phyloP scores from a whole-genome alignment of 1,284 basidiomycete genomes.

The Ganoderma multipileum region DNA sequence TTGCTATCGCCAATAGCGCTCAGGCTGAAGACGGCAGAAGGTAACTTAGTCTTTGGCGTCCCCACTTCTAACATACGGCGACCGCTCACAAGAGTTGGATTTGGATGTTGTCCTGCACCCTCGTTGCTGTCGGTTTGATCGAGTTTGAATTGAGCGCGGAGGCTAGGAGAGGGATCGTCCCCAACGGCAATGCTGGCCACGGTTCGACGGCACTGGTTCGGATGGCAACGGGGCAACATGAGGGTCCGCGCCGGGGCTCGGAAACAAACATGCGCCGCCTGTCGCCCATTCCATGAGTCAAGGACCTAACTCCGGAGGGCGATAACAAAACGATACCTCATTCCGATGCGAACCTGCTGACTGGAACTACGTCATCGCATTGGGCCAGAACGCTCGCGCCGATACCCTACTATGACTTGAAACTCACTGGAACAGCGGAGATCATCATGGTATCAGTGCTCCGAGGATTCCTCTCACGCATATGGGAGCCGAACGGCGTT shows the following conservation, averaged over 20 bases:
- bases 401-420: not conserved
- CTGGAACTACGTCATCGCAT: not conserved
- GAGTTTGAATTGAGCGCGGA: too few relatives aligned
- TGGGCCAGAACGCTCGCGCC: not conserved
- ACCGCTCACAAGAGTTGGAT: not conserved
- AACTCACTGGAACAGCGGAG: not conserved
- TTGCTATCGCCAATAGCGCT: not conserved
- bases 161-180: too few relatives aligned
- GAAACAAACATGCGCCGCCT: not conserved
- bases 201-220: too few relatives aligned
- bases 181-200: too few relatives aligned
- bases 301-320: too few relatives aligned
- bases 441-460: too few relatives aligned
- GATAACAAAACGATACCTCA: too few relatives aligned
- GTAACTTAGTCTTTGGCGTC: too few relatives aligned
- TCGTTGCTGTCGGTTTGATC: too few relatives aligned
- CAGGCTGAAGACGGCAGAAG: not conserved
- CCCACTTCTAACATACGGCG: too few relatives aligned
- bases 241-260: not conserved
- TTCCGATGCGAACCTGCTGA: not conserved
- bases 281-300: too few relatives aligned
- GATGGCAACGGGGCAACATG: not conserved
- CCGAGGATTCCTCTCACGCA: not conserved
- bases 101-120: not conserved
- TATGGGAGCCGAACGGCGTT: not conserved